Base-by-base conservation (phyloP, 768 basidiomycete genomes). In the Suillus hirtellus region DNA sequence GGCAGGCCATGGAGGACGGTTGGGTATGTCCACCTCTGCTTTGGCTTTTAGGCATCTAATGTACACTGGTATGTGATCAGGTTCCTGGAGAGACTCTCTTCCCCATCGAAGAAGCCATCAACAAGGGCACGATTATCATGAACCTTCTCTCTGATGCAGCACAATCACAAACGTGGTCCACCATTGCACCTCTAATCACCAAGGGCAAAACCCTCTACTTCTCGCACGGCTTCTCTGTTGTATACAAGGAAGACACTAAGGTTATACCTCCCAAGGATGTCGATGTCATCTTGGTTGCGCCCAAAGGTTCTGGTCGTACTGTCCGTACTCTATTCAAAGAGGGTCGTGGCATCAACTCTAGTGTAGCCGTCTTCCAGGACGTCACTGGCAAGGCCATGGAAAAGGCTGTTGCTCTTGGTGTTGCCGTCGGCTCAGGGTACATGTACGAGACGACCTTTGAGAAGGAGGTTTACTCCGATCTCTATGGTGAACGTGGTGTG, bases 171-270 rank as follows among this genome's bases (percentile, higher is more conserved):
- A 98, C 96, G 38, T 99, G 97, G 97, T 82, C 90, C 50, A 80
- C 84, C 60, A 69, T 99, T 70, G 89, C 87, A 50, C 96, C 97
- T 62, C 88, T 98, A 72, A 96, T 99, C 82, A 99, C 95, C 78
- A 94, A 96, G 86, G 96, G 94, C 81, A 99, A 99, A 86, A 99
- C 97, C 24, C 90, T 99, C 67, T 99, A 99, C 89, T 99, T 99
- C 84, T 95, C 96, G 6, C 97, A 99, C 77, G 97, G 97, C 73
- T 99, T 99, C 90, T 99, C 96, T 67, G 86, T 99, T 68, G 95
- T 99, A 61, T 99, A 90, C 88, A 94, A 96, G 84, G 87, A 99
- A 9, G 94, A 97, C 78, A 99, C 97, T 69, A 84, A 96, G 62
- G 95, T 99, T 69, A 71, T 96, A 61, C 92, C 95, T 66, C 97